A percentile compares a stretch with the other conserved stretches of the same genome.
These are phyloP conservation scores for Trichosporon sp. DNA, from an alignment of 1,284 basidiomycete genomes.

Conservation along the genomic window DNA sequence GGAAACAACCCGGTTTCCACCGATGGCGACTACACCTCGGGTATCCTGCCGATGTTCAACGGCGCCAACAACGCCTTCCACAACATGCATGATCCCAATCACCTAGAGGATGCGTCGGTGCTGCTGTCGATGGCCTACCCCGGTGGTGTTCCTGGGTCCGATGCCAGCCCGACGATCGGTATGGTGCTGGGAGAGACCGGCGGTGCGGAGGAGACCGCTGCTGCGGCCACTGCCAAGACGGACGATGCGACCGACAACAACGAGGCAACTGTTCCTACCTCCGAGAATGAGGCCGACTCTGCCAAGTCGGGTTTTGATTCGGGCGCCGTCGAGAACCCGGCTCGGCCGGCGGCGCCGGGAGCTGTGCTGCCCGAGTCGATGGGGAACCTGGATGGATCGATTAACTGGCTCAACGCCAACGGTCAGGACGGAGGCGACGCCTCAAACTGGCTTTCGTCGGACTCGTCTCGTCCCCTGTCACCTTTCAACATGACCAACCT, in stretches of 20 bases:
- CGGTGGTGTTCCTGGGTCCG: slow-evolving; percentile 40
- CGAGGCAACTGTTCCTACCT: slow-evolving; percentile 13
- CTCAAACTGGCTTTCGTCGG: slow-evolving; percentile 23
- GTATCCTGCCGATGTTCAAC: slow-evolving; percentile 50
- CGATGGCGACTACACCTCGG: slow-evolving; percentile 41
- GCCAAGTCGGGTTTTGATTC: slow-evolving; percentile 34
- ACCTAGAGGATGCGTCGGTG: slow-evolving; percentile 56
- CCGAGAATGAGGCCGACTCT: slow-evolving; percentile 17
- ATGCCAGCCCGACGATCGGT: slow-evolving; percentile 37
- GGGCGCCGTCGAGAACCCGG: slow-evolving; percentile 38
- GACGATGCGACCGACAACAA: slow-evolving; percentile 29
- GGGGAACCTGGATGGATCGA: slow-evolving; percentile 48
- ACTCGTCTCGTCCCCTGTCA: slow-evolving; percentile 36
- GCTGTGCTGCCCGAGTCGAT: slow-evolving; percentile 39
- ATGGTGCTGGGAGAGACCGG: slow-evolving; percentile 35
- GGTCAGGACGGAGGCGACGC: background rate
- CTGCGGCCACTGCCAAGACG: slow-evolving; percentile 9
- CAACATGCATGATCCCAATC: slow-evolving; percentile 47
- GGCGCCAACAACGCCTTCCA: slow-evolving; percentile 34
- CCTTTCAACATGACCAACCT: slow-evolving; percentile 45
- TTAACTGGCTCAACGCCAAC: slow-evolving; percentile 43
- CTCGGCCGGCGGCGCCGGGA: slow-evolving; percentile 40
- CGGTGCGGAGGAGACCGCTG: slow-evolving; percentile 3
- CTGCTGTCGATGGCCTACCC: slow-evolving; percentile 56
- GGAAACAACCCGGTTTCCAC: slow-evolving; percentile 34